Evolutionary conservation across 1,284 basidiomycete genomes (phyloP).

Genomic region (Ustilago cynodontis): DNA sequence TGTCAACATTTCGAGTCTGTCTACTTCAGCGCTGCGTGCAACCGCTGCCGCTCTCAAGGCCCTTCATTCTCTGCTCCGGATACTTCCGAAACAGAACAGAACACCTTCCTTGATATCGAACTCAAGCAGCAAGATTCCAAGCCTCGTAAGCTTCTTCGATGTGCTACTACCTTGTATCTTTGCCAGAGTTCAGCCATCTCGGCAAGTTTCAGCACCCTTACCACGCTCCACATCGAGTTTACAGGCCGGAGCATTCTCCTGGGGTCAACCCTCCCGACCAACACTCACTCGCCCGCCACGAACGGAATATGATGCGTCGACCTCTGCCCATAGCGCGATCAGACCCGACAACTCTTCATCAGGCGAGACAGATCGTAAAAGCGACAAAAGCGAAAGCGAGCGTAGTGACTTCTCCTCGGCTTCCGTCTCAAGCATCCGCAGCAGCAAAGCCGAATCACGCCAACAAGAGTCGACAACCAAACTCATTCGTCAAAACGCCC

Average conservation of each 20-base stretch:
- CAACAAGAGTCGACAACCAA: conserved; percentile 24
- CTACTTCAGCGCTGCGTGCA: conserved; percentile 31
- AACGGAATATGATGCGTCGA: not conserved
- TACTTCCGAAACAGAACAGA: conserved; percentile 5
- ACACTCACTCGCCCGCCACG: not conserved
- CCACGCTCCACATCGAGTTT: conserved; percentile 14
- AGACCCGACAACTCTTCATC: conserved; percentile 10
- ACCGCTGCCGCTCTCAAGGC: conserved; percentile 42
- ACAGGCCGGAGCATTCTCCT: conserved; percentile 25
- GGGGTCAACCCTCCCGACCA: conserved; percentile 2
- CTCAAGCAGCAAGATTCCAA: not conserved
- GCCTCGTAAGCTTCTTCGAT: conserved; percentile 19
- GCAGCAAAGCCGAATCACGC: conserved; percentile 29
- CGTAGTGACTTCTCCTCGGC: conserved; percentile 35
- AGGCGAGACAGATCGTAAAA: conserved; percentile 32
- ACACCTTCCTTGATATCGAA: not conserved
- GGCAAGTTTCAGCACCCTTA: not conserved
- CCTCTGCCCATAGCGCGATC: not conserved
- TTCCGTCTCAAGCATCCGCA: conserved; percentile 12
- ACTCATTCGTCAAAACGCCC: conserved; percentile 36
- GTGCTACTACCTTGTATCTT: conserved; percentile 24
- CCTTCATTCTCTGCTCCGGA: conserved; percentile 22
- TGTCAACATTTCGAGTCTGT: conserved; percentile 9
- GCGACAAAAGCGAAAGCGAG: conserved; percentile 49
- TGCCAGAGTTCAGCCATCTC: not conserved